Percentiles rank a stretch among this genome's conserved stretches.
Conservation (phyloP, 139 green algal species). For the Microglena sp. region DNA sequence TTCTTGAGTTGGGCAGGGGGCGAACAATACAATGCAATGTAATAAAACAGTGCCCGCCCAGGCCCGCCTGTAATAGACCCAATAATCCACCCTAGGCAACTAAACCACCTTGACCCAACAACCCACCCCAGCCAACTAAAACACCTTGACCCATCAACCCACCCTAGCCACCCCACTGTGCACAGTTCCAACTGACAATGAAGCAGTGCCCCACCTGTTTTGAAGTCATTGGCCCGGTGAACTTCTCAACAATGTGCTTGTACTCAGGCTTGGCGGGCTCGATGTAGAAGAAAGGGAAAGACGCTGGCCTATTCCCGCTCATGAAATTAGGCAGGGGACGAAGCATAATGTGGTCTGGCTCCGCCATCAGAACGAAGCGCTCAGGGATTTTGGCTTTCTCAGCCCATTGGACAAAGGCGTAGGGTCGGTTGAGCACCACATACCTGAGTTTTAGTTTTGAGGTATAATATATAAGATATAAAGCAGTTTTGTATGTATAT, state of each 20-base stretch:
- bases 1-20: no score
- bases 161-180: no score
- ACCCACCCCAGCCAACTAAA: no score
- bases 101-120: no score
- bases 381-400: slow-evolving; percentile 67
- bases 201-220: no score
- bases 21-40: no score
- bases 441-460: slow-evolving; percentile 37
- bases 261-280: slow-evolving; percentile 43
- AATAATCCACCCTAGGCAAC: no score
- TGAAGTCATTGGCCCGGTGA: slow-evolving; percentile 18
- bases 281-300: slow-evolving; percentile 99
- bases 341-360: slow-evolving; percentile 94
- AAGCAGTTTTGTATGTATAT: slow-evolving; percentile 8
- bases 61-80: no score
- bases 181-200: no score
- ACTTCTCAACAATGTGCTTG: slow-evolving; percentile 23
- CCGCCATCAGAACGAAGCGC: slow-evolving; percentile 89
- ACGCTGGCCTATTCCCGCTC: no score
- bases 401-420: slow-evolving; percentile 88
- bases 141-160: no score
- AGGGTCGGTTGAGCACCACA: slow-evolving; percentile 90
- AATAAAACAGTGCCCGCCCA: no score
- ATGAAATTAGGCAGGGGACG: slow-evolving; percentile 92
- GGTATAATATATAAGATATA: slow-evolving; percentile 9